Percentiles rank a stretch among this genome's conserved stretches.
Conservation (phyloP, 257 asterid genomes). For the Primulina tabacum region DNA sequence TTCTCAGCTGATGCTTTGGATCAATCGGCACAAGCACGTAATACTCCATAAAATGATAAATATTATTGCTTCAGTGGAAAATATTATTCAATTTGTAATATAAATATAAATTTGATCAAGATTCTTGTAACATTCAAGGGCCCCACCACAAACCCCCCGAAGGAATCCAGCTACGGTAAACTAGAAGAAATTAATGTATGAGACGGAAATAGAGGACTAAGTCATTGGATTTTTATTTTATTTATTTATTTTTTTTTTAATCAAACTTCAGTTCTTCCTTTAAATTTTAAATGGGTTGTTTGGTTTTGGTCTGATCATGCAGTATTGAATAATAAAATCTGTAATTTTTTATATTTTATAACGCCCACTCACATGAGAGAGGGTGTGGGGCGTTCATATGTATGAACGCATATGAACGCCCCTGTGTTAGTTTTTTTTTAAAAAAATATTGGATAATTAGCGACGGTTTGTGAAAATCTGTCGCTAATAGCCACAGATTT, state of each 20-base stretch:
- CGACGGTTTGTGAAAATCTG: too few relatives aligned
- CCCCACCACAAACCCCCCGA: conserved; percentile 13
- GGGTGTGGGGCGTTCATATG: too few relatives aligned
- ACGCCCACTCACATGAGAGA: too few relatives aligned
- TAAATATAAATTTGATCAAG: conserved; percentile 10
- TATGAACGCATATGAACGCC: too few relatives aligned
- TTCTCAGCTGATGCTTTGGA: background rate
- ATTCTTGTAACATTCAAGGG: conserved; percentile 37
- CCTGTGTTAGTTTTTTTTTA: too few relatives aligned
- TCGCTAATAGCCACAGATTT: too few relatives aligned
- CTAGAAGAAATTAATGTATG: conserved; percentile 2
- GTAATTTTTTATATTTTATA: too few relatives aligned
- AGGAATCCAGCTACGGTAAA: conserved; percentile 40
- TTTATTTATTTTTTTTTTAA: too few relatives aligned
- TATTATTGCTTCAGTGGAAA: too few relatives aligned
- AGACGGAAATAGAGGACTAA: background rate
- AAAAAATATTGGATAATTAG: too few relatives aligned
- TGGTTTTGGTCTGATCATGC: background rate
- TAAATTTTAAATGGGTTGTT: background rate
- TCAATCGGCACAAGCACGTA: conserved; percentile 1
- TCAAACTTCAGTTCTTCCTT: background rate
- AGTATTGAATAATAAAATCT: too few relatives aligned
- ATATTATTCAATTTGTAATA: background rate
- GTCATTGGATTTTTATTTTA: too few relatives aligned
- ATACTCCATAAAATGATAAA: background rate